These are phyloP conservation scores for Pythium plurisporium DNA, from an alignment of 352 stramenopile genomes.

Conservation along the genomic window DNA sequence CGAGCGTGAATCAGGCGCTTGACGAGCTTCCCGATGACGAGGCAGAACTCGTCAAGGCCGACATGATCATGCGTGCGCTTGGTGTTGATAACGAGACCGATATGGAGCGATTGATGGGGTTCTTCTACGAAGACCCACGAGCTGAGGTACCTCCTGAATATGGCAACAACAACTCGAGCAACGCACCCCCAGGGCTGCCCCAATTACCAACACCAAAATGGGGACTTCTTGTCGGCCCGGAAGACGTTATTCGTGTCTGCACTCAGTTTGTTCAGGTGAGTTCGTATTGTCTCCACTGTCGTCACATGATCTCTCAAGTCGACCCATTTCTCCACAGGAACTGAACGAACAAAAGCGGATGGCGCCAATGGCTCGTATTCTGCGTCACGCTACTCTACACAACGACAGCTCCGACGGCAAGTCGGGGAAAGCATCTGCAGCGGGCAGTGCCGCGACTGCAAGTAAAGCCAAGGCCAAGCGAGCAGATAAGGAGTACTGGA, in stretches of 20 bases:
- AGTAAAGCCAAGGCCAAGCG: constrained; percentile 40
- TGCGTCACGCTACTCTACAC: constrained; percentile 27
- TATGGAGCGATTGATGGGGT: constrained; percentile 76
- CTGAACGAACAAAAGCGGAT: constrained; percentile 66
- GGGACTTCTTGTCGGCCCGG: constrained; percentile 68
- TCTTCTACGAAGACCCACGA: constrained; percentile 71
- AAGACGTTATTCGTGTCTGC: constrained; percentile 86
- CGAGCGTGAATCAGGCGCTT: constrained; percentile 70
- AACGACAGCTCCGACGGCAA: constrained; percentile 14
- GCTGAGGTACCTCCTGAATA: constrained; percentile 45
- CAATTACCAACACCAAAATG: constrained; percentile 34
- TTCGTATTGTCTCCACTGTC: no score
- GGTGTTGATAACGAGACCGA: constrained; percentile 85
- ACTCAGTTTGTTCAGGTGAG: constrained; percentile 85
- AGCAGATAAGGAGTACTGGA: constrained; percentile 78
- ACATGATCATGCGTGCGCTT: constrained; percentile 85
- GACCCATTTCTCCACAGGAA: constrained; percentile 28
- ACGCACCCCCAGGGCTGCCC: background rate
- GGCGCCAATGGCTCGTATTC: constrained; percentile 40
- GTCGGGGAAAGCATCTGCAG: constrained; percentile 16
- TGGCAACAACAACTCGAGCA: constrained; percentile 1
- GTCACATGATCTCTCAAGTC: no score
- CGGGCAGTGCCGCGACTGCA: constrained; percentile 16
- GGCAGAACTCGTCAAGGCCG: constrained; percentile 78
- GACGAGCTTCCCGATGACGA: constrained; percentile 70